These are phyloP conservation scores for Diaporthe ampelina DNA, from an alignment of 2,329 filamentous ascomycete genomes.

Conservation along the genomic window DNA sequence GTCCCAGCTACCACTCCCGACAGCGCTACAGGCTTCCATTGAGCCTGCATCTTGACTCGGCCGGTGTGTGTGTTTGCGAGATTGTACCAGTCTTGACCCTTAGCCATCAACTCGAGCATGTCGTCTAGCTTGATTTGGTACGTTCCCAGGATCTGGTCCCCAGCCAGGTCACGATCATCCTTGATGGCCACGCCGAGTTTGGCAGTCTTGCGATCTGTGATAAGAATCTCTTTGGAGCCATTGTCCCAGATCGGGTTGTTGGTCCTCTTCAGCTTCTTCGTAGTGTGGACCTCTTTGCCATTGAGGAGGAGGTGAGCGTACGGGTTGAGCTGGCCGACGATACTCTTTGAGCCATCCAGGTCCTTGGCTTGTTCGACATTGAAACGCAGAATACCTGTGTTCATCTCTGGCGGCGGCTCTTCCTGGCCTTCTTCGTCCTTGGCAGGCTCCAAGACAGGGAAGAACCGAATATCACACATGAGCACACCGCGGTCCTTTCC, in stretches of 20 bases:
- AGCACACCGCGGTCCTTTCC: constrained; percentile 87
- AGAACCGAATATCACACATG: constrained; percentile 89
- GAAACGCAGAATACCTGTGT: constrained; percentile 94
- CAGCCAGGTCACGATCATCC: constrained; percentile 88
- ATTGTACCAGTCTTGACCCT: constrained; percentile 97
- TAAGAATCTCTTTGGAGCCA: constrained; percentile 91
- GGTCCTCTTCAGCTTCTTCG: constrained; percentile 94
- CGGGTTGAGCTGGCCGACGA: constrained; percentile 91
- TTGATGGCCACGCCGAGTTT: constrained; percentile 94
- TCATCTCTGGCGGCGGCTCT: constrained; percentile 87
- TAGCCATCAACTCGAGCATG: constrained; percentile 89
- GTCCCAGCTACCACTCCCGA: constrained; percentile 82
- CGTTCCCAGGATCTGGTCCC: constrained; percentile 87
- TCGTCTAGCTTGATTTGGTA: constrained; percentile 98
- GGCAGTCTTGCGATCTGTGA: constrained; percentile 92
- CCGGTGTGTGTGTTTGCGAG: constrained; percentile 85
- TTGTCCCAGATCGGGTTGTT: constrained; percentile 98
- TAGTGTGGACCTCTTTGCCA: constrained; percentile 89
- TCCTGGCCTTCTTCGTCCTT: constrained; percentile 82
- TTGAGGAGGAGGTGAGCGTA: constrained; percentile 92
- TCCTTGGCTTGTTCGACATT: constrained; percentile 97
- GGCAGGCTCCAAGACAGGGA: constrained; percentile 85
- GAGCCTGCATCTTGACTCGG: constrained; percentile 88
- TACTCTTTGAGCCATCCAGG: constrained; percentile 89
- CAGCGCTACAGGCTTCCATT: constrained; percentile 96